A percentile compares a stretch with the other conserved stretches of the same genome.
phyloP scores from a whole-genome alignment of 192 early-diverging fungal genomes.

The Umbelopsis isabellina region DNA sequence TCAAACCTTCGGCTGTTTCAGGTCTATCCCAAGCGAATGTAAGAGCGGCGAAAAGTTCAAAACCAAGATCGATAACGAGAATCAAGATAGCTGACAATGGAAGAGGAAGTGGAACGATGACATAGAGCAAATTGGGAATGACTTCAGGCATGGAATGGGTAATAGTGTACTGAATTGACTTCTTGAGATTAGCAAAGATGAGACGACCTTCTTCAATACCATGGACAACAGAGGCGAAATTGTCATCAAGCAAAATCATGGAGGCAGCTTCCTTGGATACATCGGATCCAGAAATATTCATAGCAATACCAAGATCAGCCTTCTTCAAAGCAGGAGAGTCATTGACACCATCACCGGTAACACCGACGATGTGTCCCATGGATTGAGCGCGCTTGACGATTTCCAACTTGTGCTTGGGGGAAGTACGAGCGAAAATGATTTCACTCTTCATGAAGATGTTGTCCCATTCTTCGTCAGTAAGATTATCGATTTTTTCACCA shows the following conservation, averaged over 20 bases:
- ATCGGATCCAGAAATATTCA: conserved; percentile 95
- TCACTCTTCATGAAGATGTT: conserved; percentile 92
- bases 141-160: conserved; percentile 93
- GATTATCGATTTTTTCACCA: conserved; percentile 82
- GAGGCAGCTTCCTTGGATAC: conserved; percentile 95
- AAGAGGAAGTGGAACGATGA: conserved; percentile 84
- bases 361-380: conserved; percentile 95
- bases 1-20: conserved; percentile 75
- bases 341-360: conserved; percentile 87
- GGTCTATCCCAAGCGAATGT: conserved; percentile 92
- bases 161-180: conserved; percentile 91
- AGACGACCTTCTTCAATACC: conserved; percentile 95
- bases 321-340: conserved; percentile 97
- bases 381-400: conserved; percentile 93
- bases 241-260: conserved; percentile 98
- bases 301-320: conserved; percentile 96
- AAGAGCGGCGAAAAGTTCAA: conserved; percentile 86
- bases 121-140: conserved; percentile 82
- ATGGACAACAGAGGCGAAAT: conserved; percentile 92
- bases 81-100: conserved; percentile 85
- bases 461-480: conserved; percentile 91
- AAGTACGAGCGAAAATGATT: conserved; percentile 96
- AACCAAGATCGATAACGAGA: conserved; percentile 91
- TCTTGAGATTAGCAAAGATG: conserved; percentile 96
- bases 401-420: conserved; percentile 95